Conservation (phyloP, 2,329 filamentous ascomycete species). For the Hymenotorrendiella dingleyae region DNA sequence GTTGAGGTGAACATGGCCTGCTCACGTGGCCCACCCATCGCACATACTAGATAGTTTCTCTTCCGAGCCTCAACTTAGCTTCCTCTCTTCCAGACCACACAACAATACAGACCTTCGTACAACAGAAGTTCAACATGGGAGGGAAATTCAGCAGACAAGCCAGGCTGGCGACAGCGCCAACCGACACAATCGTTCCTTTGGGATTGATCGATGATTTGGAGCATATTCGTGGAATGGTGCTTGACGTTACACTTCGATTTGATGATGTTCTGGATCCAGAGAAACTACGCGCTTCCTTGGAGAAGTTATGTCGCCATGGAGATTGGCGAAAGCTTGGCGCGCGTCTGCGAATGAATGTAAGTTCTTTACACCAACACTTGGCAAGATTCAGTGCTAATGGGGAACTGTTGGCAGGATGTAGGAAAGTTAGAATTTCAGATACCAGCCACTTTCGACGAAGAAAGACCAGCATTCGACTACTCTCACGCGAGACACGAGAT, state of each 20-base stretch:
- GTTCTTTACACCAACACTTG: constrained; percentile 8
- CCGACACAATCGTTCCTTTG: not conserved
- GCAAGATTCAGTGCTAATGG: not conserved
- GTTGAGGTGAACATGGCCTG: too few relatives aligned
- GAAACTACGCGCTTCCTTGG: not conserved
- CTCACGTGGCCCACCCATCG: too few relatives aligned
- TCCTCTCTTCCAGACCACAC: too few relatives aligned
- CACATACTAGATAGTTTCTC: too few relatives aligned
- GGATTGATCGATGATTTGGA: not conserved
- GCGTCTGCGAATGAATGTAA: constrained; percentile 36
- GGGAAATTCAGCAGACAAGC: not conserved
- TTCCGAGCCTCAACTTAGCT: too few relatives aligned
- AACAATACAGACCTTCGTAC: too few relatives aligned
- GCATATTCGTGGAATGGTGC: not conserved
- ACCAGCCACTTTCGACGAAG: constrained; percentile 30
- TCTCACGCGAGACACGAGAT: constrained; percentile 33
- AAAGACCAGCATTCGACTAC: constrained; percentile 37
- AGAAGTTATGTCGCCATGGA: constrained; percentile 33
- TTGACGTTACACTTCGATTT: not conserved
- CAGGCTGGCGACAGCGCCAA: not conserved
- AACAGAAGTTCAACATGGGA: too few relatives aligned
- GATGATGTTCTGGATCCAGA: not conserved
- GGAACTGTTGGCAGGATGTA: constrained; percentile 1
- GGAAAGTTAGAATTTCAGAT: constrained; percentile 36
- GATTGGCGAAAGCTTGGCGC: constrained; percentile 41